Conservation (phyloP, 345 rosid species). For the Nasturtium officinale region DNA sequence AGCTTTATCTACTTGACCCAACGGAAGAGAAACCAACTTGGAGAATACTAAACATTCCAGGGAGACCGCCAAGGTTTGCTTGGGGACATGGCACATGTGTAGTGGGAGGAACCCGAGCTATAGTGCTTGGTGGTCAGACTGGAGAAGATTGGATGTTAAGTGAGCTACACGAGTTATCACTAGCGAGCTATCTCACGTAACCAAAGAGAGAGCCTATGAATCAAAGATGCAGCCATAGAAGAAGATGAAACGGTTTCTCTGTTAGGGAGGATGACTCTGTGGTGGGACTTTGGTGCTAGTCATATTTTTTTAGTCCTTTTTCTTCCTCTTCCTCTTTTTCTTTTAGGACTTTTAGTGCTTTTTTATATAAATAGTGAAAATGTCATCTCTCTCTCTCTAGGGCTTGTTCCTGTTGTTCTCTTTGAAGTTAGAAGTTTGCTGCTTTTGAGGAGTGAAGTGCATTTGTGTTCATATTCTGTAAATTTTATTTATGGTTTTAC, state of each 20-base stretch:
- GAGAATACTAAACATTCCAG: constrained; percentile 84
- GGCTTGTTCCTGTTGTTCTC: constrained; percentile 25
- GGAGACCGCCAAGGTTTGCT: constrained; percentile 80
- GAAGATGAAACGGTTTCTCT: constrained; percentile 11
- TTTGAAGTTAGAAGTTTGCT: constrained; percentile 24
- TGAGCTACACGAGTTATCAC: constrained; percentile 78
- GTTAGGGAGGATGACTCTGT: constrained; percentile 22
- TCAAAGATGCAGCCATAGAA: constrained; percentile 18
- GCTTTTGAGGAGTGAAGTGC: constrained; percentile 35
- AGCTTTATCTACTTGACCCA: constrained; percentile 82
- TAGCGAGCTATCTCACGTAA: constrained; percentile 60
- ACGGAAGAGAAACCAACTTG: constrained; percentile 88
- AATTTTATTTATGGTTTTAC: constrained; percentile 33
- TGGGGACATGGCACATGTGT: constrained; percentile 97
- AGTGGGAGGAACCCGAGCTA: constrained; percentile 85
- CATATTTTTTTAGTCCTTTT: constrained; percentile 23
- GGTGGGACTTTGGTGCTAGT: constrained; percentile 33
- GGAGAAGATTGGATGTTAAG: constrained; percentile 97
- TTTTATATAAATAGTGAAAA: constrained; percentile 32
- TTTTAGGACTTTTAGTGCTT: constrained; percentile 22
- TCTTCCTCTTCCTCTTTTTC: neutral
- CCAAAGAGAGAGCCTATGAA: neutral
- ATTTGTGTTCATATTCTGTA: constrained; percentile 40
- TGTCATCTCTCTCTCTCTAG: constrained; percentile 9
- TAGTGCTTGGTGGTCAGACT: constrained; percentile 88